Conservation (phyloP, 2,329 filamentous ascomycete genomes). For the Pleoardoris graminearum region DNA sequence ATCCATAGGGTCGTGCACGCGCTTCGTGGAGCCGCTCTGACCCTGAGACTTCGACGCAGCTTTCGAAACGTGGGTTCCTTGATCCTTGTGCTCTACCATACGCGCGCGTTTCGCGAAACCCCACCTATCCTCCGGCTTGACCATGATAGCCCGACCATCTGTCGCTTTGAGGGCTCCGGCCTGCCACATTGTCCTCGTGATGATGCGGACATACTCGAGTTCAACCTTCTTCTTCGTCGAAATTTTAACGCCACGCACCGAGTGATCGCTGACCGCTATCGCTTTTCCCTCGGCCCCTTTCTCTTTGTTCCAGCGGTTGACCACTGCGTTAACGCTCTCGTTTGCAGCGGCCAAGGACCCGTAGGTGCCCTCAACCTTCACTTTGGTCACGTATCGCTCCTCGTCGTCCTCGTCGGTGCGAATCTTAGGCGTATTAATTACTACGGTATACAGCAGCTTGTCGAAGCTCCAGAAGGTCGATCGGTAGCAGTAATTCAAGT, state of each 20-base stretch:
- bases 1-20: background rate
- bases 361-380: background rate
- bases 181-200: background rate
- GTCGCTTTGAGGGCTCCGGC: background rate
- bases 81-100: background rate
- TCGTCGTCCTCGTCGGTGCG: background rate
- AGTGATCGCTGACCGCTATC: background rate
- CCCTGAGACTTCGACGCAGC: background rate
- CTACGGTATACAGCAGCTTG: conserved; percentile 3
- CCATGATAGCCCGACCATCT: background rate
- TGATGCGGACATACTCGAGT: background rate
- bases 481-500: conserved; percentile 3
- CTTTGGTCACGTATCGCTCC: background rate
- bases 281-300: background rate
- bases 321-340: background rate
- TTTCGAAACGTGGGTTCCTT: background rate
- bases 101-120: background rate
- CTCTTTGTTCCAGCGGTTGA: background rate
- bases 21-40: background rate
- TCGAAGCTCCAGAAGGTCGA: background rate
- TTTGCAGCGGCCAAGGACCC: background rate
- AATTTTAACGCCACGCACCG: background rate
- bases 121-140: background rate
- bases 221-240: background rate
- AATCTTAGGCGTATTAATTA: background rate